A percentile compares a stretch with the other conserved stretches of the same genome.
Conservation (phyloP, 208 protist species). For the Polymyxa betae region DNA sequence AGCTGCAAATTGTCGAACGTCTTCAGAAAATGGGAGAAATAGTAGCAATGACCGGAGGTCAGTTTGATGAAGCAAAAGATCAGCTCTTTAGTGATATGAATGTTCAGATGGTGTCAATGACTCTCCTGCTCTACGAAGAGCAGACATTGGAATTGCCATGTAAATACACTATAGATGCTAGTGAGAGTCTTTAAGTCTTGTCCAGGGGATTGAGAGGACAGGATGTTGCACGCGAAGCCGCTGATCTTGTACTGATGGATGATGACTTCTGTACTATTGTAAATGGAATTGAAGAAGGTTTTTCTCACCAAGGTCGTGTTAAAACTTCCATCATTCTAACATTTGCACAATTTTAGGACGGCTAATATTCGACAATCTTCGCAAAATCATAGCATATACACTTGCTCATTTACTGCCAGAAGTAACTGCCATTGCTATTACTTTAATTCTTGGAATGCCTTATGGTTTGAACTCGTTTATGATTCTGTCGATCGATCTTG, state of each 20-base stretch:
- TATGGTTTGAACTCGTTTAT: constrained; percentile 73
- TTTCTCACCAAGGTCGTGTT: neutral
- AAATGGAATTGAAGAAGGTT: constrained; percentile 51
- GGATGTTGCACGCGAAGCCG: constrained; percentile 73
- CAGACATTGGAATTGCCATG: constrained; percentile 86
- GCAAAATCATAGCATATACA: constrained; percentile 84
- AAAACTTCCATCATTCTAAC: neutral
- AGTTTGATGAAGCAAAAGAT: neutral
- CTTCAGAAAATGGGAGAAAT: constrained; percentile 66
- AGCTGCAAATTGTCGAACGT: constrained; percentile 76
- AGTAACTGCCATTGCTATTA: constrained; percentile 74
- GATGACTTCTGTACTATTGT: constrained; percentile 88
- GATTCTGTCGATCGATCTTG: constrained; percentile 80
- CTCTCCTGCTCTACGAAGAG: constrained; percentile 82
- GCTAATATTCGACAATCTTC: constrained; percentile 86
- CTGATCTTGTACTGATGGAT: constrained; percentile 79
- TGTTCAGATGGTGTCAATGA: constrained; percentile 71
- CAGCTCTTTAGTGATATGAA: neutral
- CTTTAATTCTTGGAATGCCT: constrained; percentile 72
- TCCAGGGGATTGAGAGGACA: constrained; percentile 75
- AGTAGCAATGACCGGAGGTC: constrained; percentile 19
- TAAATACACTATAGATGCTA: neutral
- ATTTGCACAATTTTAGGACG: constrained; percentile 72
- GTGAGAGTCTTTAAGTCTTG: neutral
- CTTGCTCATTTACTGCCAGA: constrained; percentile 77